Evolutionary conservation across 2,329 filamentous ascomycete genomes (phyloP).

Genomic region (Plenodomus lindquistii): DNA sequence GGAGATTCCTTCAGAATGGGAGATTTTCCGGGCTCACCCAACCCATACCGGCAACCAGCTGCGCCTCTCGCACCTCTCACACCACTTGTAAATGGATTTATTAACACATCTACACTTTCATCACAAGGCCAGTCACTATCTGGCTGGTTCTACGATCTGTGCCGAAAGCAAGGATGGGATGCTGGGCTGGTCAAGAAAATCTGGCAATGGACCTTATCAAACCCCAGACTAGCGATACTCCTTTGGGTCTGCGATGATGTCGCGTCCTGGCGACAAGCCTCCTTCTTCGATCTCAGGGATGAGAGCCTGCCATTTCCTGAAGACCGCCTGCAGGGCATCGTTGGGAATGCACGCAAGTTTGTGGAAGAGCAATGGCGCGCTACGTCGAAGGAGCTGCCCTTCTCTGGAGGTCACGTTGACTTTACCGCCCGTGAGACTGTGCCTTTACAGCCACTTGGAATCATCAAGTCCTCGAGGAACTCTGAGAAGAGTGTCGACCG

Average conservation of each 20-base stretch:
- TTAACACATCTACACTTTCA: slow-evolving; percentile 40
- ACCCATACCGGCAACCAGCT: slow-evolving; percentile 39
- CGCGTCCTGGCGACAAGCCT: slow-evolving; percentile 43
- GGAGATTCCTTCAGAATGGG: slow-evolving; percentile 34
- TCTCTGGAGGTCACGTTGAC: slow-evolving; percentile 44
- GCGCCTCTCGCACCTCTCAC: slow-evolving; percentile 20
- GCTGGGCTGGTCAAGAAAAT: slow-evolving; percentile 39
- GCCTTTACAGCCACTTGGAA: slow-evolving; percentile 39
- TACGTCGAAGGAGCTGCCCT: slow-evolving; percentile 43
- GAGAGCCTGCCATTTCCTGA: slow-evolving; percentile 44
- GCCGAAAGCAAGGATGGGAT: slow-evolving; percentile 43
- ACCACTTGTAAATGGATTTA: slow-evolving; percentile 42
- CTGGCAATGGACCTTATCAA: slow-evolving; percentile 47
- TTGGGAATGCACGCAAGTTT: slow-evolving; percentile 42
- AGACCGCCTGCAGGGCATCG: slow-evolving; percentile 43
- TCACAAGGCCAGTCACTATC: slow-evolving; percentile 44
- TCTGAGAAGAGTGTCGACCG: slow-evolving; percentile 43
- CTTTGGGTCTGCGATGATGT: slow-evolving; percentile 47
- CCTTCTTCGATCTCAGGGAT: slow-evolving; percentile 44
- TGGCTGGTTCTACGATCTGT: slow-evolving; percentile 42
- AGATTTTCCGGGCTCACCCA: slow-evolving; percentile 36
- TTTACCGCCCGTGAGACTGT: slow-evolving; percentile 42
- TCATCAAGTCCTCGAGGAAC: slow-evolving; percentile 36
- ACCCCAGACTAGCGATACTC: slow-evolving; percentile 44
- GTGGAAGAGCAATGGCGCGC: slow-evolving; percentile 48